A percentile compares a stretch with the other conserved stretches of the same genome.
These are phyloP conservation scores for Breviolum minutum DNA, from an alignment of 73 alveolate species.

Conservation along the genomic window DNA sequence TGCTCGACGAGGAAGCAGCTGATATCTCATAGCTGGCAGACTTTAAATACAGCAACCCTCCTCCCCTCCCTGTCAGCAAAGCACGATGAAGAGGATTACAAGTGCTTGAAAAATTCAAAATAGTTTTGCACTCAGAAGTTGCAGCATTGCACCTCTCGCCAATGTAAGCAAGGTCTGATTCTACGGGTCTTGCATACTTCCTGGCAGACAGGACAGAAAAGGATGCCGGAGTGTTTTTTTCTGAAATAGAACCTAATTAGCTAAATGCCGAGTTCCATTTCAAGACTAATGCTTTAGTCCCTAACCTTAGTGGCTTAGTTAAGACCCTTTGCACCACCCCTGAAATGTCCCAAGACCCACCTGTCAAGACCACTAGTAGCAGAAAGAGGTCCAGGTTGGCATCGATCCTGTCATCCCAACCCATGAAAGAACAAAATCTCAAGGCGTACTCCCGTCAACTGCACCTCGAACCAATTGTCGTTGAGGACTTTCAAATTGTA, in stretches of 20 bases:
- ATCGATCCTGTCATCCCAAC: constrained; percentile 35
- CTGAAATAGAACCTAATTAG: too few species aligned
- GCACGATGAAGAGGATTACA: background rate
- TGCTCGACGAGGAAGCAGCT: too few species aligned
- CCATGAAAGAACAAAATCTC: background rate
- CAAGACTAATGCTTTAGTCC: too few species aligned
- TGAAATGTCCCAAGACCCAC: background rate
- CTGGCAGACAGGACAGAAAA: constrained; percentile 3
- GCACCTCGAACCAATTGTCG: constrained; percentile 82
- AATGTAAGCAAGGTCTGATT: constrained; percentile 77
- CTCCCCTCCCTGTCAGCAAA: too few species aligned
- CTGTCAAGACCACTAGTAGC: constrained; percentile 70
- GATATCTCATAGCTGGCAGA: too few species aligned
- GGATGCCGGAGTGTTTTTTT: too few species aligned
- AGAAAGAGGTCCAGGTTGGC: constrained; percentile 72
- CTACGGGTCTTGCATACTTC: constrained; percentile 56
- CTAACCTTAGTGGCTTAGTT: too few species aligned
- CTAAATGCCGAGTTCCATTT: too few species aligned
- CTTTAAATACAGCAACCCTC: too few species aligned
- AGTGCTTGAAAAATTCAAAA: background rate
- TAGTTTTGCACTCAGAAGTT: background rate
- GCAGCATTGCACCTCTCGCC: constrained; percentile 42
- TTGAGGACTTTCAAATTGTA: constrained; percentile 63
- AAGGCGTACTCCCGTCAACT: background rate
- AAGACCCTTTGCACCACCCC: background rate